phyloP scores from a whole-genome alignment of 768 basidiomycete genomes.

The Suillus discolor region DNA sequence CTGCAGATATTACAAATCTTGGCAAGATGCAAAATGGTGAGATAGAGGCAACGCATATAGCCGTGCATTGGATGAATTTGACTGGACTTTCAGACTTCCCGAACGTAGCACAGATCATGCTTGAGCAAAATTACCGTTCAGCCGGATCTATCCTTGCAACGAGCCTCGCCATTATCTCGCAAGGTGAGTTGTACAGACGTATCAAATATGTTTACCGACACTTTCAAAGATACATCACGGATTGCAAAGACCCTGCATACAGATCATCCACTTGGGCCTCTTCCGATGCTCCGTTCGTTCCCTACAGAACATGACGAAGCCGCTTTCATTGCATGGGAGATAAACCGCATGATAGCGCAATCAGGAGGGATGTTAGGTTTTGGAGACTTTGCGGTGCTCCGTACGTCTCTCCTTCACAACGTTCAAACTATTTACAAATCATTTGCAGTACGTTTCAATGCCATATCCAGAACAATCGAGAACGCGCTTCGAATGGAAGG shows the following conservation, averaged over 20 bases:
- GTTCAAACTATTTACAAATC: slow-evolving; percentile 6
- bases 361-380: slow-evolving; percentile 72
- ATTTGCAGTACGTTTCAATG: slow-evolving; percentile 75
- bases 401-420: slow-evolving; percentile 43
- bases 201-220: no score
- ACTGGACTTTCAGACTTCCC: slow-evolving; percentile 55
- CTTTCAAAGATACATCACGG: slow-evolving; percentile 63
- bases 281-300: slow-evolving; percentile 59
- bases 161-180: slow-evolving; percentile 76
- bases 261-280: slow-evolving; percentile 61
- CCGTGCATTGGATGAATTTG: neutral
- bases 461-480: slow-evolving; percentile 76
- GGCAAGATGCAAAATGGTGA: slow-evolving; percentile 68
- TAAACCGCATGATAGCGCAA: slow-evolving; percentile 74
- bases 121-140: slow-evolving; percentile 89
- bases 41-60: neutral
- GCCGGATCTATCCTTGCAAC: slow-evolving; percentile 74
- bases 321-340: slow-evolving; percentile 70
- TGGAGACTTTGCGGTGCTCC: slow-evolving; percentile 83
- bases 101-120: slow-evolving; percentile 62
- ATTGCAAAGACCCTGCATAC: slow-evolving; percentile 76
- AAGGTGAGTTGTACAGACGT: slow-evolving; percentile 53
- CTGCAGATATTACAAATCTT: slow-evolving; percentile 76
- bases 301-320: slow-evolving; percentile 65
- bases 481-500: slow-evolving; percentile 72